Base-by-base conservation (phyloP, 306 rosid genomes). In the Cercis canadensis region DNA sequence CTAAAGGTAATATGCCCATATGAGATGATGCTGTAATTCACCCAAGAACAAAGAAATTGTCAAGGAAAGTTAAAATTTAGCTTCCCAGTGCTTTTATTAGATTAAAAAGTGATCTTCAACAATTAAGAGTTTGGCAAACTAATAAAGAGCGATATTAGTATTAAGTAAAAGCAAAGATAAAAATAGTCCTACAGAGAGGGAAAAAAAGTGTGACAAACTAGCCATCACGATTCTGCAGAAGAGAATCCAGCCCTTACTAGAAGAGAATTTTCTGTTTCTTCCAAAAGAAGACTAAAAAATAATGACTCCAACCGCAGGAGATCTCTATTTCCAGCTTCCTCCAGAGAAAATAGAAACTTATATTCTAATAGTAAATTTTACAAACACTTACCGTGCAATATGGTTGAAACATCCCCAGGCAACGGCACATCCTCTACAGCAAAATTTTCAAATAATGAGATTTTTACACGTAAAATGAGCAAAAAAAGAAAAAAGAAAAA, bases 331-430 rank as follows among this genome's bases (percentile, higher is more conserved):
- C 10, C 32, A 49, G 44, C 33, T 33, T 45, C 44, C 29, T 32
- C 72, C 34, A 75, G 34, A 39, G 11, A 49, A 76, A 62, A 32
- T 7, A 45, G 24, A 57, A 45, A 60, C 70, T 40, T 56, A 47
- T 55, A 58, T 44, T 76, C 78, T 62, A 71, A 57, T 66, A 70
- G 64, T 52, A 61, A 75, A 78, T 55, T 63, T 56, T 44, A 78
- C 72, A 69, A 58, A 74, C 80, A 85, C 91, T 41, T 88, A 89
- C 96, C 18, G 43, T 15, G 9, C 78, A 89, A 31, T 66, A 89
- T 34, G 14, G 77, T 61, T 72, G 76, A 58, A 58, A 88, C 78
- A 45, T 65, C 62, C 11, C 7, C 0, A 2, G 78, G 3, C 14
- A 31, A 17, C 14, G 4, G 29, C 75, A 18, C 61, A 69, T 68